Evolutionary conservation across 306 rosid species (phyloP).

Genomic region (Coriaria nepalensis): DNA sequence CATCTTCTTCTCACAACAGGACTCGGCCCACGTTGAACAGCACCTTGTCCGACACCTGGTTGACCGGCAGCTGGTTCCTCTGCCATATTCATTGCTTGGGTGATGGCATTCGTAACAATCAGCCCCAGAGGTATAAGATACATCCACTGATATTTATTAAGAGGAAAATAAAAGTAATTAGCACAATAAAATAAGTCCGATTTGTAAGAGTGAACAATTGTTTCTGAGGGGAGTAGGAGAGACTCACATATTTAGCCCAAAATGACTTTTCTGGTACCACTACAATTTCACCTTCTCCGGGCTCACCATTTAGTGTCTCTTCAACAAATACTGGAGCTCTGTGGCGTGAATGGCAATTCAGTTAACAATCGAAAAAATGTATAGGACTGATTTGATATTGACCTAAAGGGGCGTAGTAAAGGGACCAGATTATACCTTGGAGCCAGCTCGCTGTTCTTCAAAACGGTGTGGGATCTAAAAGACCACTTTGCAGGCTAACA

Average conservation of each 20-base stretch:
- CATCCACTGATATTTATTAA: conserved; percentile 63
- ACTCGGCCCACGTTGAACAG: conserved; percentile 56
- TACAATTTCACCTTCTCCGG: conserved; percentile 55
- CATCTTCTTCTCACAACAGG: conserved; percentile 63
- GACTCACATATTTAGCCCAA: conserved; percentile 96
- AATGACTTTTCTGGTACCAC: conserved; percentile 67
- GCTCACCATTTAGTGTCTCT: conserved; percentile 58
- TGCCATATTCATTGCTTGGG: conserved; percentile 92
- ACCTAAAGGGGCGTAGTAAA: no score
- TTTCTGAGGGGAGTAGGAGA: background rate
- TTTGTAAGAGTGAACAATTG: background rate
- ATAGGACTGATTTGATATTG: no score
- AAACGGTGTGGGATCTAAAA: conserved; percentile 67
- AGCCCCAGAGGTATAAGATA: conserved; percentile 89
- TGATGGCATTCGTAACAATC: conserved; percentile 79
- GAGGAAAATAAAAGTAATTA: background rate
- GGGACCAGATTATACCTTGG: conserved; percentile 39
- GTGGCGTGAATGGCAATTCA: conserved; percentile 11
- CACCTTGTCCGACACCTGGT: conserved; percentile 30
- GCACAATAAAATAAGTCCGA: background rate
- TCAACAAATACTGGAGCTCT: conserved; percentile 82
- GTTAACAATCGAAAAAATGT: no score
- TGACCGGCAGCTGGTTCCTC: conserved; percentile 74
- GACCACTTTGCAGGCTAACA: conserved; percentile 86
- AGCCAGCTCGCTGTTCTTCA: conserved; percentile 88